Evolutionary conservation across 2,329 filamentous ascomycete species (phyloP).

Genomic region (Cercospora sp.): DNA sequence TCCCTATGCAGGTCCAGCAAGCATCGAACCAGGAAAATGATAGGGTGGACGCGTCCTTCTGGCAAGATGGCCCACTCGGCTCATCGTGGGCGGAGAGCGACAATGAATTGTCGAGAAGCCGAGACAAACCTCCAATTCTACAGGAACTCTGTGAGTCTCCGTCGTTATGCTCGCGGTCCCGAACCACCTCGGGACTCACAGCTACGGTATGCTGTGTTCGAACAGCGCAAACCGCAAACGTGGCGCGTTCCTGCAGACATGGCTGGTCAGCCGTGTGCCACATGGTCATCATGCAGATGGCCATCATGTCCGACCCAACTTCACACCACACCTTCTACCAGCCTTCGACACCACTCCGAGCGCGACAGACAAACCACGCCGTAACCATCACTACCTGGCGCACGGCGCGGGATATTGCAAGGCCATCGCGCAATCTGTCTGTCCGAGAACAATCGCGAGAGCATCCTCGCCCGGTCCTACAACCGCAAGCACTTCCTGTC

Average conservation of each 20-base stretch:
- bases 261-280: neutral
- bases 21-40: neutral
- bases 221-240: neutral
- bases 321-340: neutral
- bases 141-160: neutral
- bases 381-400: neutral
- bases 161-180: neutral
- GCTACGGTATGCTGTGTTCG: neutral
- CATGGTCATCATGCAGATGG: conserved; percentile 4
- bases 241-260: neutral
- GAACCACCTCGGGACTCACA: too few relatives aligned
- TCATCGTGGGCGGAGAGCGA: too few relatives aligned
- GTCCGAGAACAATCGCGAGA: neutral
- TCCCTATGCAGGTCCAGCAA: neutral
- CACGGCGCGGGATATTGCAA: neutral
- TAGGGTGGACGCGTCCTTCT: too few relatives aligned
- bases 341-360: neutral
- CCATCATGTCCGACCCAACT: neutral
- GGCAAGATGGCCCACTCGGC: too few relatives aligned
- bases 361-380: neutral
- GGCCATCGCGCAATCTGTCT: neutral
- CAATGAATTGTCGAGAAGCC: too few relatives aligned
- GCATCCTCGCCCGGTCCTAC: neutral
- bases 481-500: neutral
- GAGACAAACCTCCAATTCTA: neutral